Conservation (phyloP, 2,329 filamentous ascomycete genomes). For the Trichoderma sp. region DNA sequence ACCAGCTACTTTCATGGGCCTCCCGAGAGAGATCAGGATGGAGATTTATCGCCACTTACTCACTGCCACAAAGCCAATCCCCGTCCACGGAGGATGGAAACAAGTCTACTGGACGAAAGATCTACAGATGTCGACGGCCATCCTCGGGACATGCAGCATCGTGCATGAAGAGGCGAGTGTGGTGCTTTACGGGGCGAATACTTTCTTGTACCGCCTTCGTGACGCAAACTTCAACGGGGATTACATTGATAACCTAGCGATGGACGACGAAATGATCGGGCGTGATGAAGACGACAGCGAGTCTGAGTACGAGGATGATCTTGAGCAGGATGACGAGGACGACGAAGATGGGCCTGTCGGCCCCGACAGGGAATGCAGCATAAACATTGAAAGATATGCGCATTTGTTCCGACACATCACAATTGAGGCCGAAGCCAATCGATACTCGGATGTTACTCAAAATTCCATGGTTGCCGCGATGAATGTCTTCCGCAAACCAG, state of each 20-base stretch:
- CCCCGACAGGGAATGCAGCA: constrained; percentile 15
- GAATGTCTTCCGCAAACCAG: constrained; percentile 32
- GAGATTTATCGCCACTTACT: constrained; percentile 35
- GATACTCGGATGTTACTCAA: constrained; percentile 29
- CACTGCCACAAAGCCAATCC: constrained; percentile 31
- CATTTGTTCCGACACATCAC: constrained; percentile 41
- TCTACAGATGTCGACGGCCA: constrained; percentile 32
- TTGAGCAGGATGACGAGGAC: neutral
- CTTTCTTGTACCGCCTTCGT: constrained; percentile 46
- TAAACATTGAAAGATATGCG: constrained; percentile 37
- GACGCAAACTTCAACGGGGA: constrained; percentile 30
- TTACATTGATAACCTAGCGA: constrained; percentile 21
- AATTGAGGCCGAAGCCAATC: constrained; percentile 44
- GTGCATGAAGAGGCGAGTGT: constrained; percentile 38
- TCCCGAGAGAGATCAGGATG: constrained; percentile 33
- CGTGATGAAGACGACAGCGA: constrained; percentile 10
- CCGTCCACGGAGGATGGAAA: constrained; percentile 36
- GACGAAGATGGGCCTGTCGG: neutral
- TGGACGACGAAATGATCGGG: neutral
- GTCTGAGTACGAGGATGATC: constrained; percentile 22
- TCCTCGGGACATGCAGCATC: constrained; percentile 38
- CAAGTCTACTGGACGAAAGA: constrained; percentile 31
- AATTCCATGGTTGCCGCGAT: constrained; percentile 38
- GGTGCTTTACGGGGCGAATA: constrained; percentile 48
- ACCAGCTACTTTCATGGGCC: constrained; percentile 15